Base-by-base conservation (phyloP, 805 yeast genomes). In the Cyberlindnera petersonii region DNA sequence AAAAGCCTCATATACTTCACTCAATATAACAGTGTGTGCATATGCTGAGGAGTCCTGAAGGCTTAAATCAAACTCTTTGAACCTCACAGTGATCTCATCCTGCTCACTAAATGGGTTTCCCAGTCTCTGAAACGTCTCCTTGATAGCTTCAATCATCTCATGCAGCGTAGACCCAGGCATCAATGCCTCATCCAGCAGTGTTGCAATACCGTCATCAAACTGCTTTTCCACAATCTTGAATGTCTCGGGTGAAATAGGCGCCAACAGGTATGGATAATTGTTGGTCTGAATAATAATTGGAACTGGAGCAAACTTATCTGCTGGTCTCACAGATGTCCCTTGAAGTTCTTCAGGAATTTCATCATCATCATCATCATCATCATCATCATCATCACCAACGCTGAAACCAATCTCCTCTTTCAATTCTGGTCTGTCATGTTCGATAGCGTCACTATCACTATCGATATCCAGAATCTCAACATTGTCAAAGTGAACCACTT, bases 271-370 rank as follows among this genome's bases (percentile, higher is more conserved):
- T 7, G 53, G 52, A 10, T 45, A 49, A 27, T 40, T 40, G 14
- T 42, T 34, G 2, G 52, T 48, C 9, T 47, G 35, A 2, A 55
- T 30, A 19, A 55, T 44, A 9, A 55, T 43, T 10, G 57, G 53
- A 9, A 51, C 34, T 9, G 52, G 46, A 2, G 38, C 26, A 8
- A 31, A 33, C 28, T 31, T 36, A 14, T 21, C 20, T 11, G 8
- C 24, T 4, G 34, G 37, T 24, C 14, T 26, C 11, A 27, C n/a
- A 8, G 35, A 9, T 3, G 19, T 14, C 30, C 7, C 11, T 11
- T 14, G 14, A 6, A 8, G 19, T 9, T 35, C 41, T 8, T 40
- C 48, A 17, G 37, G 26, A 6, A 42, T 35, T 7, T 43, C 44
- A 9, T 38, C 34, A 10, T 45, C 53, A 5, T 28, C 46, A 3